Evolutionary conservation across 805 yeast species (phyloP), one percentile per base, ranked within the genome.

Genomic region (Candida sonorensis): DNA sequence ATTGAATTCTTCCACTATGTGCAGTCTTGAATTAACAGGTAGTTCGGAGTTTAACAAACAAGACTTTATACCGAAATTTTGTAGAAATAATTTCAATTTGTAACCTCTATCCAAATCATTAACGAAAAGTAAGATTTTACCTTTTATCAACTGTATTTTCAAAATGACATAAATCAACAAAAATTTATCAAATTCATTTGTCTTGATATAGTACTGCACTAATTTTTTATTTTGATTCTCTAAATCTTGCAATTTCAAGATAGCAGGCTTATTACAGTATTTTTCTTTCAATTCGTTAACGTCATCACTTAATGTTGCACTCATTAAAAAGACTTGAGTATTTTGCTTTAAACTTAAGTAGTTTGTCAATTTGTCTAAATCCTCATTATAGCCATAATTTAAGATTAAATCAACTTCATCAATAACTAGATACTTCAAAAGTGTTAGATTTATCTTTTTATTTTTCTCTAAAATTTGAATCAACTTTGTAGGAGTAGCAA

Each of bases 101-200:
- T 90, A 92, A 23, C 97, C 95, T 63, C 98, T 79, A 53, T 92
- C 97, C 42, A 90, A 83, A 50, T 83, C 82, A 55, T 92, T 92
- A 29, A 92, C 97, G 64, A 92, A 92, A 7, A 88, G 64, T 27
- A 92, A 61, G 2, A 95, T 79, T 56, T 92, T 92, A 19, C 98
- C 98, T 57, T 83, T 82, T 53, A 92, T 81, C 43, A 92, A 67
- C 38, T 76, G 74, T 50, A 92, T 70, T 57, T 92, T 92, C 70
- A 87, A 81, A 26, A 92, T 87, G 27, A 92, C 96, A 53, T 90
- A 92, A 27, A 92, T 78, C 31, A 92, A 63, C 45, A 92, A 63
- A 55, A 90, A 92, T 57, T 92, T 92, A 59, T 92, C 98, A 49
- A 86, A 75, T 57, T 92, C 98, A 21, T 75, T 66, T 13, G 92